A percentile compares a stretch with the other conserved stretches of the same genome.
Conservation (phyloP, 208 protist species). For the Leishmania aethiopica region DNA sequence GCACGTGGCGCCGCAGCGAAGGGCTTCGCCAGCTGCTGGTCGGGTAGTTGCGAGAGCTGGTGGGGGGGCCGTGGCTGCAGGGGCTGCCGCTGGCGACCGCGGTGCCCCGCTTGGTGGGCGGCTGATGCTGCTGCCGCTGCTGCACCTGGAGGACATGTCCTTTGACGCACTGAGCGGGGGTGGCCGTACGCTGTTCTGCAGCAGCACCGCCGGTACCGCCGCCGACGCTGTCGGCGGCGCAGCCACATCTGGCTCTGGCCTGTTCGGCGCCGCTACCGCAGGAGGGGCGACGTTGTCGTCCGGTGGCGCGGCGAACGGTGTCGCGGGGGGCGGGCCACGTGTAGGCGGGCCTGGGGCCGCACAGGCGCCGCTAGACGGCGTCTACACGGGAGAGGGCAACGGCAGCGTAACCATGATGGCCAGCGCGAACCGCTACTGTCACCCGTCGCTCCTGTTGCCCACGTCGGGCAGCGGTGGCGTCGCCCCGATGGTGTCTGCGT, state of each 20-base stretch:
- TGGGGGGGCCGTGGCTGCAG: neutral
- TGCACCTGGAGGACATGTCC: conserved; percentile 67
- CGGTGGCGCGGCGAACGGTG: neutral
- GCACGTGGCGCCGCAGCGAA: conserved; percentile 8
- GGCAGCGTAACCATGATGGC: neutral
- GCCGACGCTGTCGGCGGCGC: neutral
- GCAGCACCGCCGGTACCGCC: neutral
- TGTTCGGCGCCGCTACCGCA: neutral
- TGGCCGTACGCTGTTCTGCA: conserved; percentile 17
- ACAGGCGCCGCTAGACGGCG: neutral
- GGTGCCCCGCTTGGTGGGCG: conserved; percentile 31
- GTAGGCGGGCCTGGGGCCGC: conserved; percentile 20
- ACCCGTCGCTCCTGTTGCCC: conserved; percentile 22
- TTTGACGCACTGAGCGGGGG: conserved; percentile 66
- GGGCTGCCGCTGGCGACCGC: conserved; percentile 11
- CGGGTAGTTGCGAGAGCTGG: conserved; percentile 1
- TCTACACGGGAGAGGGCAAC: conserved; percentile 1
- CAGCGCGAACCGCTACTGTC: neutral
- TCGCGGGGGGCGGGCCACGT: neutral
- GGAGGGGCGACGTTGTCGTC: neutral
- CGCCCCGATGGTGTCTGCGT: neutral
- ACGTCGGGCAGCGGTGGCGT: neutral
- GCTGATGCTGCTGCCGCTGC: conserved; percentile 44
- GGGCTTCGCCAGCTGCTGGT: conserved; percentile 7
- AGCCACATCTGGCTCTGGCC: neutral